Evolutionary conservation across 331 rosid species (phyloP).

Genomic region (Acacia concinna): DNA sequence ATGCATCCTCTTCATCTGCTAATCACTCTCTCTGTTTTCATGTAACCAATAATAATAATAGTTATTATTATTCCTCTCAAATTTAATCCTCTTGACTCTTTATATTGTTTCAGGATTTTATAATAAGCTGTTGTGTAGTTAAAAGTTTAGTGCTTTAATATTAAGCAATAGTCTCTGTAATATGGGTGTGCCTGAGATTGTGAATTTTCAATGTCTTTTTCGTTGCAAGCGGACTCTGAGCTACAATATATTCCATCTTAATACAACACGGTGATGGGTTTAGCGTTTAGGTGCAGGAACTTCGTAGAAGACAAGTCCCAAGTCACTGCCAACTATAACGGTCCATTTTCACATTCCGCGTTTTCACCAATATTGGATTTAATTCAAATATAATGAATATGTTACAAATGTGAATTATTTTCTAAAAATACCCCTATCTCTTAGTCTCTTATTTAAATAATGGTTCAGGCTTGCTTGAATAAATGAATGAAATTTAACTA

Average conservation of each 20-base stretch:
- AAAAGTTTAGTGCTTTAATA: background rate
- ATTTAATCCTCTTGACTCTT: background rate
- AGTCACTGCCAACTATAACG: background rate
- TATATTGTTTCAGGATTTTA: conserved; percentile 8
- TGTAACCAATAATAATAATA: conserved; percentile 2
- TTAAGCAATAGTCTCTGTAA: background rate
- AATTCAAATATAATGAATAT: no score
- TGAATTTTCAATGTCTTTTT: background rate
- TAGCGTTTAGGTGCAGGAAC: background rate
- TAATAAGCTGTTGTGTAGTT: background rate
- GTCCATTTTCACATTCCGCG: background rate
- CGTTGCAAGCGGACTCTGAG: background rate
- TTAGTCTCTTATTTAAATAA: no score
- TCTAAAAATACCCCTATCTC: no score
- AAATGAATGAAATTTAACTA: no score
- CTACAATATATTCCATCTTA: no score
- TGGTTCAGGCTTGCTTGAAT: no score
- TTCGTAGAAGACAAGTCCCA: background rate
- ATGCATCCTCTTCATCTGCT: conserved; percentile 38
- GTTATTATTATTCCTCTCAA: background rate
- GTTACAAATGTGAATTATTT: no score
- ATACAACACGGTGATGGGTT: background rate
- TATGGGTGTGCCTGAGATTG: background rate
- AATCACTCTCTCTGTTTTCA: conserved; percentile 8
- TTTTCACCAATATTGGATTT: no score